Evolutionary conservation across 202 grass and related monocot genomes (phyloP), one percentile per base, ranked within the genome.

Genomic region (Elaeis oleifera): DNA sequence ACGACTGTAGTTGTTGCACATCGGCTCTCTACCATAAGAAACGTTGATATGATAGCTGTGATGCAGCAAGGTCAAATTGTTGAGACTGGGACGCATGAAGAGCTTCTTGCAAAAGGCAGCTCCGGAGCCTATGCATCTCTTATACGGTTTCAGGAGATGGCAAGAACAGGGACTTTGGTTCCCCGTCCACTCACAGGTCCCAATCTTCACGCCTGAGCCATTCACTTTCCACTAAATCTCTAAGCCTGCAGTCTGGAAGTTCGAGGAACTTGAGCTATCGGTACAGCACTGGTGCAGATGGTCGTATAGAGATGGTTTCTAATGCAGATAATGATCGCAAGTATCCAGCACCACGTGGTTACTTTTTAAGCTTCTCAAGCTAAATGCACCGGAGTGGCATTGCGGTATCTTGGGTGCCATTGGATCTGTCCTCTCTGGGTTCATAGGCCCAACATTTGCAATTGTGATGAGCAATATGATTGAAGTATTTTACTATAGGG

Each of bases 391-490:
- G 44, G 94, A 99, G 53, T 99, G 94, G 94, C 94, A 88, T 60
- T 99, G 94, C 54, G 74, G 88, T 0, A 79, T 94, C 28, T 63
- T 99, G 54, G 94, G 94, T 22, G 94, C 88, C 8, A 77, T 99
- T 59, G 94, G 94, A 56, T 99, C 94, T 52, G 88, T 99, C 56
- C 64, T 99, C 21, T 99, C 94, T 14, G 94, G 94, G 59, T 99
- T 99, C 76, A 99, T 94, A 48, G 88, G 88, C 53, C 94, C 94
- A 29, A 92, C 82, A 56, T 99, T 99, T 75, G 94, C 94, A 52
- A 89, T 99, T 71, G 94, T 99, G 49, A 99, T 99, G 94, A 81
- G 82, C 72, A 81, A 90, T 80, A 99, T 99, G 94, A 77, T 99
- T 16, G 94, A 99, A 66, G 88, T 99, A 54, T 99, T 94, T 65